phyloP scores from a whole-genome alignment of 2,329 filamentous ascomycete genomes.

The Fusarium nisikadoi region DNA sequence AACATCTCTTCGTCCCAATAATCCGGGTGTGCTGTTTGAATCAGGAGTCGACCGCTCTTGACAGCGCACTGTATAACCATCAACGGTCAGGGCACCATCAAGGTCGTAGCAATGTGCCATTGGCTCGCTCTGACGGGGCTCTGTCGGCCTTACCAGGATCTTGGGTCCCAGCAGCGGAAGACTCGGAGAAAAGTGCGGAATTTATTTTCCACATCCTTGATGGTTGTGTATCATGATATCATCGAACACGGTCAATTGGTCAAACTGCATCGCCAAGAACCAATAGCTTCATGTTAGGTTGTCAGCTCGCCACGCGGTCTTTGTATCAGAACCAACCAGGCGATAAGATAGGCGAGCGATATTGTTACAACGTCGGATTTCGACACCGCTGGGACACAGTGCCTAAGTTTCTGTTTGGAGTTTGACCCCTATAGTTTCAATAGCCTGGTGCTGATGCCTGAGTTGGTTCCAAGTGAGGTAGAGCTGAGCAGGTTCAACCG shows the following conservation, averaged over 20 bases:
- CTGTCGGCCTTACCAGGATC: neutral
- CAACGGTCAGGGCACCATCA: neutral
- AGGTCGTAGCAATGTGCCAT: neutral
- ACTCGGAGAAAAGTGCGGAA: neutral
- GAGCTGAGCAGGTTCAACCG: neutral
- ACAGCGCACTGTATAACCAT: neutral
- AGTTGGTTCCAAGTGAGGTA: neutral
- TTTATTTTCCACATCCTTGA: neutral
- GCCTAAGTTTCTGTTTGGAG: neutral
- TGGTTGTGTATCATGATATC: neutral
- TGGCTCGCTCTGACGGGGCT: neutral
- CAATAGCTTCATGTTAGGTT: neutral
- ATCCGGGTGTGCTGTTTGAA: neutral
- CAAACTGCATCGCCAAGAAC: neutral
- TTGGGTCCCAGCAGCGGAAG: neutral
- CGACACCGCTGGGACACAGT: neutral
- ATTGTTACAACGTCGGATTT: neutral
- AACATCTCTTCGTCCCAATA: neutral
- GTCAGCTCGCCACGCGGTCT: neutral
- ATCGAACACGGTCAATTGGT: rapidly evolving
- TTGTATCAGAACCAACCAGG: neutral
- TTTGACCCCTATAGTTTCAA: rapidly evolving
- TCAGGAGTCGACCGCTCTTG: neutral
- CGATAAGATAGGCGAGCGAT: neutral
- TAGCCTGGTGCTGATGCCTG: neutral